Conservation (phyloP, 1,284 basidiomycete genomes). For the Cyathus pygmaeus region DNA sequence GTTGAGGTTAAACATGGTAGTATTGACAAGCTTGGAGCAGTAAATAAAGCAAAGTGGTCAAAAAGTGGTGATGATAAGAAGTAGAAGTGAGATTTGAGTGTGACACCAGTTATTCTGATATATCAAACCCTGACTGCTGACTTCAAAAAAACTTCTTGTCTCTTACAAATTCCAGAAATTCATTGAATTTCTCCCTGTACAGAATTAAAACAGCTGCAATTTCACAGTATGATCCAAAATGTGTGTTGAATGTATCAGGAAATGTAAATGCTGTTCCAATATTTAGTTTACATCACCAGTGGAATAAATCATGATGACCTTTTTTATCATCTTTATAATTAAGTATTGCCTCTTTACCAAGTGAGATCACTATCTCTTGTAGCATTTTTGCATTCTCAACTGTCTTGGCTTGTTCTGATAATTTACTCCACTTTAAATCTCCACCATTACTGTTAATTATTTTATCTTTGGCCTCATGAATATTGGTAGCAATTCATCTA, state of each 20-base stretch:
- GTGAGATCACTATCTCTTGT: neutral
- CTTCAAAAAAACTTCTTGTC: too few relatives aligned
- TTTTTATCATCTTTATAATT: conserved; percentile 46
- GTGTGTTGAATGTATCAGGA: conserved; percentile 11
- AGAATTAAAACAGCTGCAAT: conserved; percentile 28
- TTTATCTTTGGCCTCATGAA: neutral
- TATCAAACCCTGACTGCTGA: too few relatives aligned
- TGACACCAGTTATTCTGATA: too few relatives aligned
- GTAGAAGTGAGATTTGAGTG: too few relatives aligned
- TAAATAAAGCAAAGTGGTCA: too few relatives aligned
- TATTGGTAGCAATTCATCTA: neutral
- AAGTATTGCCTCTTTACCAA: conserved; percentile 22
- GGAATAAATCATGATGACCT: conserved; percentile 33
- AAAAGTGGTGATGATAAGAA: too few relatives aligned
- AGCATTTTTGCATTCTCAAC: neutral
- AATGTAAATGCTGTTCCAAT: conserved; percentile 20
- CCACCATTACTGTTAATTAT: neutral
- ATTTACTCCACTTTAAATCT: neutral
- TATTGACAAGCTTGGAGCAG: too few relatives aligned
- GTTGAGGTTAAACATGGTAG: too few relatives aligned
- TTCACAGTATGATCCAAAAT: conserved; percentile 18
- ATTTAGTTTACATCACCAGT: conserved; percentile 18
- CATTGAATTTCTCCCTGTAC: conserved; percentile 19
- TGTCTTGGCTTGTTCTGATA: neutral
- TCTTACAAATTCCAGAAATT: conserved; percentile 27